Conservation (phyloP, 257 asterid genomes). For the Nicotiana otophora region DNA sequence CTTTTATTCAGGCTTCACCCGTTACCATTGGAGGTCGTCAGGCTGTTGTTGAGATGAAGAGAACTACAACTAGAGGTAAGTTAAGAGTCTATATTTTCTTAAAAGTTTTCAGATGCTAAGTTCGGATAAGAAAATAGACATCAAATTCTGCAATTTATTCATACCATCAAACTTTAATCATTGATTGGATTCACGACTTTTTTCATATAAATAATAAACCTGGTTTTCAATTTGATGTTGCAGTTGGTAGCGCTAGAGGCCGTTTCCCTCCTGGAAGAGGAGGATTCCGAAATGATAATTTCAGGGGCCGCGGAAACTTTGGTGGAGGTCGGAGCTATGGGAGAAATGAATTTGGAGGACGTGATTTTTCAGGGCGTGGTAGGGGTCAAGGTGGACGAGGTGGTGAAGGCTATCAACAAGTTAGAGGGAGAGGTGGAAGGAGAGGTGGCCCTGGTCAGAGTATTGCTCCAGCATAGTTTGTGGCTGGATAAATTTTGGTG, state of each 20-base stretch:
- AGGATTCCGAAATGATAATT: slow-evolving; percentile 52
- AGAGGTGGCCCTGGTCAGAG: slow-evolving; percentile 16
- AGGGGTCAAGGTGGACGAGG: slow-evolving; percentile 21
- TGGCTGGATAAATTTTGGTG: slow-evolving; percentile 1
- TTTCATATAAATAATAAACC: not conserved
- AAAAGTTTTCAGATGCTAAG: not conserved
- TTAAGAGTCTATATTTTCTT: not conserved
- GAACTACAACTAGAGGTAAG: slow-evolving; percentile 74
- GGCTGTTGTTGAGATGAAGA: slow-evolving; percentile 70
- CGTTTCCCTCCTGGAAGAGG: slow-evolving; percentile 54
- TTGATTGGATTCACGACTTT: not conserved
- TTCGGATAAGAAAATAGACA: not conserved
- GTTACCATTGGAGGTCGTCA: slow-evolving; percentile 50
- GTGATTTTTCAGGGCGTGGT: slow-evolving; percentile 17
- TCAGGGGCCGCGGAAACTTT: slow-evolving; percentile 55
- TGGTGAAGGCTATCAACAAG: slow-evolving; percentile 11
- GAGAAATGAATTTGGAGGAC: slow-evolving; percentile 55
- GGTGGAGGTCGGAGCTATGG: slow-evolving; percentile 46
- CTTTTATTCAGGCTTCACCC: slow-evolving; percentile 59
- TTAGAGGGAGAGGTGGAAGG: slow-evolving; percentile 14
- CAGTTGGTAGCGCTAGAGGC: slow-evolving; percentile 60
- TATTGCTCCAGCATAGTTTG: not conserved
- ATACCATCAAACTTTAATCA: not conserved
- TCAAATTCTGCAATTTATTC: slow-evolving; percentile 4
- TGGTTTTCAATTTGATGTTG: slow-evolving; percentile 4